Evolutionary conservation across 768 basidiomycete genomes (phyloP), one percentile per base, ranked within the genome.

Genomic region (Kwoniella shandongensis): DNA sequence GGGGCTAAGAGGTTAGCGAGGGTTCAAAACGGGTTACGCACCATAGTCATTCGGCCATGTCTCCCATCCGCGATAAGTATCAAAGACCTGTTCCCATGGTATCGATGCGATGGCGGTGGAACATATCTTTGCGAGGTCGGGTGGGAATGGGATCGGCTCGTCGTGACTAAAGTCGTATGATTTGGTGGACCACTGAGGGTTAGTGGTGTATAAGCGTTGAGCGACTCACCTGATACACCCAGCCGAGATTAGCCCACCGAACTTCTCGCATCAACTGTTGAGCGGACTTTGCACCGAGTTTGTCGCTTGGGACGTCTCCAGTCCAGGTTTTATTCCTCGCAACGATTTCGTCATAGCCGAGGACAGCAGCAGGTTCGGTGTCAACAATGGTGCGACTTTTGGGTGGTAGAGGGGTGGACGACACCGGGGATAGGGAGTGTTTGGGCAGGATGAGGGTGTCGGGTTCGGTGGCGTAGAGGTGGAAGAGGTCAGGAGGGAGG

Each of bases 201-300:
- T 12, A 26, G 20, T 17, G 32, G 17, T 8, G 29, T 30, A 38
- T 23, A 32, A 13, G 22, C 20, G 32, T 39, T 25, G 18, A 3
- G 18, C 2, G 2, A 66, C 76, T 39, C 39, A 79, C 79, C 61
- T 79, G 91, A 76, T 99, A 99, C 50, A 83, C 89, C 85, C 88
- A 89, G 10, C 94, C 94, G 46, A 99, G 87, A 67, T 94, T 98
- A 1, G 91, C 88, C 94, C 94, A 99, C 45, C 94, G 83, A 45
- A 99, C 74, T 73, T 89, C 92, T 4, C 79, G 80, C 15, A 93
- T 66, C 13, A 97, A 81, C 25, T 81, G 77, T 0, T 83, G 83
- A 1, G 83, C 78, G 2, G 76, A 73, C 7, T 79, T 72, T 0
- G 86, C 81, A 11, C 77, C 79, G 2, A 83, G 79, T 2, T 84